A percentile compares a stretch with the other conserved stretches of the same genome.
Conservation (phyloP, 371 early-diverging fungal species). For the Rhizopus delemar region DNA sequence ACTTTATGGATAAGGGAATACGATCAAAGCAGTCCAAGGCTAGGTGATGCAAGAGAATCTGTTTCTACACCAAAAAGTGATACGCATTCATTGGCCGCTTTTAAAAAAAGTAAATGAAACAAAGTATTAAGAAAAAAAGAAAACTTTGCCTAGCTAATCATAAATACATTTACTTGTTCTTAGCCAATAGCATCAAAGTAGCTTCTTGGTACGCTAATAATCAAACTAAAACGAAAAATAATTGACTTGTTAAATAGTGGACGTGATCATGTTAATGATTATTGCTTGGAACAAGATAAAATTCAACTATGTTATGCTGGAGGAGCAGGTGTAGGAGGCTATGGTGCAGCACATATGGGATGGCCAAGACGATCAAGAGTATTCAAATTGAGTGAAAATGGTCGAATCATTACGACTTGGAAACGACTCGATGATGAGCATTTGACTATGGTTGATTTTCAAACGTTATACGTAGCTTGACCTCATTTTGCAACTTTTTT, state of each 20-base stretch:
- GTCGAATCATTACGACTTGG: conserved; percentile 50
- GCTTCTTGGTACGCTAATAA: conserved; percentile 31
- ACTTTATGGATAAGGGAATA: conserved; percentile 20
- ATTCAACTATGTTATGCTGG: conserved; percentile 56
- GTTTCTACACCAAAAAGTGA: conserved; percentile 39
- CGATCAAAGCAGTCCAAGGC: conserved; percentile 22
- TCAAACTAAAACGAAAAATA: not conserved
- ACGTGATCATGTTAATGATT: conserved; percentile 58
- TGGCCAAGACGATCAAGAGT: conserved; percentile 53
- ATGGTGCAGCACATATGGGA: conserved; percentile 48
- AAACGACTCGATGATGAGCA: conserved; percentile 45
- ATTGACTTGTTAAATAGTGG: conserved; percentile 31
- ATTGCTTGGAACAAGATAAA: conserved; percentile 47
- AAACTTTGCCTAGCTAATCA: not conserved
- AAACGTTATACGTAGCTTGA: conserved; percentile 30
- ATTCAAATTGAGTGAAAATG: conserved; percentile 40
- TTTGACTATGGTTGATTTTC: conserved; percentile 43
- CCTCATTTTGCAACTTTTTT: not conserved
- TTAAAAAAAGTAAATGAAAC: conserved; percentile 27
- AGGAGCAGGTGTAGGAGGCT: conserved; percentile 54
- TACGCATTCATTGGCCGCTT: conserved; percentile 24
- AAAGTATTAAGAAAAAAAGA: not conserved
- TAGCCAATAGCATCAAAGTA: conserved; percentile 31
- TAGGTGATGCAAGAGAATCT: conserved; percentile 46
- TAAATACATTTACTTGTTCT: not conserved